phyloP scores from a whole-genome alignment of 139 green algal genomes.

The Chlamydomonas urium region DNA sequence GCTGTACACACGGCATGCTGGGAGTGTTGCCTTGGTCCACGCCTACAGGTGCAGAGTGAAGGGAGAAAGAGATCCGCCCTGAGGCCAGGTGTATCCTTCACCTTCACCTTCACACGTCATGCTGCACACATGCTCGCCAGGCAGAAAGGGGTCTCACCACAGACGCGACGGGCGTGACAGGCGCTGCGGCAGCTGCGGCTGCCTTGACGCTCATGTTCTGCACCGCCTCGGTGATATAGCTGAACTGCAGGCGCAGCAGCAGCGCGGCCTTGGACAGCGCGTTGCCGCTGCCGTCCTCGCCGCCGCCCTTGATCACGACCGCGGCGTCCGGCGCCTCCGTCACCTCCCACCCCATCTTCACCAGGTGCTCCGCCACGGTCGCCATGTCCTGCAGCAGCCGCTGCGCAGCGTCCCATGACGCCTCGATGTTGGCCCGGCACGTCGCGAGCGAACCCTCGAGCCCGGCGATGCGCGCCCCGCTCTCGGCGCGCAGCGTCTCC shows the following conservation, averaged over 20 bases:
- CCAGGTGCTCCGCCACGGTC: background rate
- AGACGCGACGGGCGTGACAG: background rate
- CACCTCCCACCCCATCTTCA: conserved; percentile 11
- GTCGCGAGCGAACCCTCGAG: background rate
- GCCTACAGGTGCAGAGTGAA: background rate
- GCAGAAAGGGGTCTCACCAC: background rate
- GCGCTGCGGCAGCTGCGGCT: background rate
- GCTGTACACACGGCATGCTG: background rate
- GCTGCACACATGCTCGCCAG: background rate
- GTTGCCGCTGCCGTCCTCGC: background rate
- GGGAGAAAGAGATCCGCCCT: background rate
- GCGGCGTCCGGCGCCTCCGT: background rate
- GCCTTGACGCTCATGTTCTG: conserved; percentile 18
- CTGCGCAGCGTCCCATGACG: background rate
- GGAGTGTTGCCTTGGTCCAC: background rate
- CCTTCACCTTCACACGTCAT: background rate
- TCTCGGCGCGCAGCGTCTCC: no score
- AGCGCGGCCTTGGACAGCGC: background rate
- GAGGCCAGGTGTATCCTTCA: background rate
- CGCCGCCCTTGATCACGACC: background rate
- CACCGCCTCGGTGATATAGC: conserved; percentile 35
- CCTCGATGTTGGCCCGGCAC: background rate
- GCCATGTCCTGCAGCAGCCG: background rate
- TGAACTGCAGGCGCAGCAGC: conserved; percentile 37
- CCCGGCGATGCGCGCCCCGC: background rate